phyloP scores from a whole-genome alignment of 208 protist species.

The Endotrypanum monterogeii region DNA sequence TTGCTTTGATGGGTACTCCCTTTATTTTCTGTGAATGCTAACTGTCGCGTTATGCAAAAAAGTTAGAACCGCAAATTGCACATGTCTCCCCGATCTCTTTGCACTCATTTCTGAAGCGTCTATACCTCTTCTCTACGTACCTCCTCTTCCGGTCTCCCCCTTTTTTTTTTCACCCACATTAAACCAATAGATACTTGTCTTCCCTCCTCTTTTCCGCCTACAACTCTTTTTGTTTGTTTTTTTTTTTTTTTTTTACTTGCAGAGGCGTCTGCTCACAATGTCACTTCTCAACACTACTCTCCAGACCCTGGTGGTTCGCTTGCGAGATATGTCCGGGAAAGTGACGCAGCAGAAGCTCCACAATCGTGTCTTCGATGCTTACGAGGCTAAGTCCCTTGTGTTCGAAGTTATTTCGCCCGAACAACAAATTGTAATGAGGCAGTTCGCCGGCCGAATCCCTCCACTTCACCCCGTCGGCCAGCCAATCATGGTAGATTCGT shows the following conservation, averaged over 20 bases:
- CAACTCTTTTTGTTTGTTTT: neutral
- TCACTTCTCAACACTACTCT: constrained; percentile 85
- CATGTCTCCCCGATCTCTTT: neutral
- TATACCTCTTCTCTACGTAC: neutral
- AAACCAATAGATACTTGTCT: neutral
- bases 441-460: constrained; percentile 66
- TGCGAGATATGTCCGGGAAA: constrained; percentile 86
- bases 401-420: constrained; percentile 82
- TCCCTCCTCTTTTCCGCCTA: neutral
- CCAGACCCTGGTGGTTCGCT: constrained; percentile 80
- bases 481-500: constrained; percentile 75
- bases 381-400: constrained; percentile 89
- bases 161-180: neutral
- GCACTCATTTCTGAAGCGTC: neutral
- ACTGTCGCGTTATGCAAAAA: neutral
- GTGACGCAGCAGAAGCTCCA: constrained; percentile 90
- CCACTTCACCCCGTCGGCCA: constrained; percentile 79
- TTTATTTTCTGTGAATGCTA: too few species aligned
- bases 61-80: too few species aligned
- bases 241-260: neutral
- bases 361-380: constrained; percentile 90
- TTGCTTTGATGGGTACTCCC: too few species aligned
- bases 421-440: constrained; percentile 75
- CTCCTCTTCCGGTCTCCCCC: too few species aligned
- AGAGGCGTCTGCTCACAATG: constrained; percentile 38